Conservation (phyloP, 345 rosid species). For the Ailanthus altissimus region DNA sequence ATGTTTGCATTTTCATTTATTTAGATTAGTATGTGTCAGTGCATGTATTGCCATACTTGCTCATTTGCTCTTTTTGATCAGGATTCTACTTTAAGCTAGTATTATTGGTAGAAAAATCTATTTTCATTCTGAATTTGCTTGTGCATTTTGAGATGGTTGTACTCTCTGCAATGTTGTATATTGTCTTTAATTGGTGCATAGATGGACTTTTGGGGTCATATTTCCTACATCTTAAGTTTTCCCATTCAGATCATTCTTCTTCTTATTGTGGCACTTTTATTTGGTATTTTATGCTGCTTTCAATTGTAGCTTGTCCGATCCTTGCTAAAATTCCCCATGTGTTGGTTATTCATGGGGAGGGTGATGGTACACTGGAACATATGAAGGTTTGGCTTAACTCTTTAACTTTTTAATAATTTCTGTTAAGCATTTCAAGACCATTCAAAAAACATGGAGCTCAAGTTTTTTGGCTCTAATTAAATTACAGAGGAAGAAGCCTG, state of each 20-base stretch:
- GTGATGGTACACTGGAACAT: constrained; percentile 66
- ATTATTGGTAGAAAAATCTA: background rate
- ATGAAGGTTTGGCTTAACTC: constrained; percentile 63
- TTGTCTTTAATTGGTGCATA: background rate
- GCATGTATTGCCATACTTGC: background rate
- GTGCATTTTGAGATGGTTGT: background rate
- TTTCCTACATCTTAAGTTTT: background rate
- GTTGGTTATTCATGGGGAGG: constrained; percentile 88
- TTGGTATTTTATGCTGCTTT: constrained; percentile 12
- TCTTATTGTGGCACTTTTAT: constrained; percentile 4
- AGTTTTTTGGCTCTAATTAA: constrained; percentile 18
- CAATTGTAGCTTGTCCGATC: constrained; percentile 67
- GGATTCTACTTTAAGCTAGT: background rate
- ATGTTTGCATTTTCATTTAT: background rate
- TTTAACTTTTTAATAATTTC: background rate
- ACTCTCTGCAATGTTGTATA: background rate
- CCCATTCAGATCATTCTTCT: background rate
- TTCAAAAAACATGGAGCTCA: background rate
- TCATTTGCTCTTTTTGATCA: background rate
- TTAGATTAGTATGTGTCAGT: background rate
- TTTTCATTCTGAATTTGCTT: background rate
- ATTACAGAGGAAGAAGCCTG: constrained; percentile 73
- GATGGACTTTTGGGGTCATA: background rate
- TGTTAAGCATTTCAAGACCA: background rate
- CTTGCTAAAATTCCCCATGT: constrained; percentile 72